Evolutionary conservation across 2,329 filamentous ascomycete genomes (phyloP).

Genomic region (Lasiodiplodia hormozganensis): DNA sequence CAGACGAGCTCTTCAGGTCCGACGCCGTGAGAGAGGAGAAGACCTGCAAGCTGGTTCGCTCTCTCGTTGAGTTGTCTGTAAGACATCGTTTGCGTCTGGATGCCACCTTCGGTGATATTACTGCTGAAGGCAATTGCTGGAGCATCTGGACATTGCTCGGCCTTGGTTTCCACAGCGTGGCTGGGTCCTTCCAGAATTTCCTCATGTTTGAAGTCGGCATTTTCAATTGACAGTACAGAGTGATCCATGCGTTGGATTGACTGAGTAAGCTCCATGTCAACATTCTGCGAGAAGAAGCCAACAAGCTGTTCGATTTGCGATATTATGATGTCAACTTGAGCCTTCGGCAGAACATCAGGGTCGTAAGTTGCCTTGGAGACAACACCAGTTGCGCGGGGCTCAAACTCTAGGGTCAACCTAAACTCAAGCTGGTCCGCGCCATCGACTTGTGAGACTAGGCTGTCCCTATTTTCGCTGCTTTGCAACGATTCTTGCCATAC

Average conservation of each 20-base stretch:
- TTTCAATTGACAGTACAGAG: constrained; percentile 49
- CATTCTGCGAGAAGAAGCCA: constrained; percentile 50
- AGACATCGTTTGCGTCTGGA: constrained; percentile 57
- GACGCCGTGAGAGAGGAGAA: constrained; percentile 58
- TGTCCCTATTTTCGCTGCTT: constrained; percentile 42
- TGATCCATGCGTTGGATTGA: background rate
- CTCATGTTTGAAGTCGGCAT: constrained; percentile 42
- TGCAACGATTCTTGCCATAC: constrained; percentile 81
- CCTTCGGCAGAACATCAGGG: constrained; percentile 58
- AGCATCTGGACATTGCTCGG: constrained; percentile 56
- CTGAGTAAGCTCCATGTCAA: constrained; percentile 37
- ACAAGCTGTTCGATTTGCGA: constrained; percentile 67
- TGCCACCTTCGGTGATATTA: constrained; percentile 44
- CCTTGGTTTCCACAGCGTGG: constrained; percentile 62
- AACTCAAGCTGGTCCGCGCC: constrained; percentile 79
- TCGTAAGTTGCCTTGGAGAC: constrained; percentile 63
- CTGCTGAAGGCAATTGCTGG: constrained; percentile 70
- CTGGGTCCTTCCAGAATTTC: constrained; percentile 40
- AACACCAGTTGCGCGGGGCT: constrained; percentile 63
- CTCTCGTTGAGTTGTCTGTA: constrained; percentile 69
- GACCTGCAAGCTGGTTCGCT: constrained; percentile 69
- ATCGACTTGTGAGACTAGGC: constrained; percentile 60
- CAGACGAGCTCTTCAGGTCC: constrained; percentile 67
- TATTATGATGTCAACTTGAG: constrained; percentile 64
- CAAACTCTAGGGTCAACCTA: constrained; percentile 76